Evolutionary conservation across 2,329 filamentous ascomycete species (phyloP), one percentile per base, ranked within the genome.

Genomic region (Whalleya microplaca): DNA sequence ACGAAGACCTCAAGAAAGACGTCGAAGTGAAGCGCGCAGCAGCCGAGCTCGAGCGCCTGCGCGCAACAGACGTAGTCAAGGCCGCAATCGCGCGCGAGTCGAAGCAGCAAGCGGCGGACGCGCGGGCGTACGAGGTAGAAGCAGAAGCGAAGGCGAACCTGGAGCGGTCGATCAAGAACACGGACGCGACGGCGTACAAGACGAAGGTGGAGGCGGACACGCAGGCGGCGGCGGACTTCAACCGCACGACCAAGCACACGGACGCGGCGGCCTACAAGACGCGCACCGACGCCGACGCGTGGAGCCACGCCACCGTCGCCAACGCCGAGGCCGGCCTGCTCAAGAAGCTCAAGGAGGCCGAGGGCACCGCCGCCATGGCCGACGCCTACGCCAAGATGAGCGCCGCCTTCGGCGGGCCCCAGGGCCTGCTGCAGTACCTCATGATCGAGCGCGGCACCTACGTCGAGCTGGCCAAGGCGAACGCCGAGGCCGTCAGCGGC

Each of bases 371-470:
- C 0, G 89, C 90, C 66, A 91, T 92, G 85, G 90, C 91, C 1
- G 86, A 88, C 53, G 91, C 90, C n/a, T 96, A 95, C 73, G 80
- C 79, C 61, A 85, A 87, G 66, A 81, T 96, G 68, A 80, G 87
- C 2, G 74, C 81, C 1, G 90, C 90, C 0, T 86, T 96, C 45
- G 91, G 91, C 57, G 91, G 92, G 0, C 89, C 92, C 2, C 82
- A 87, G 37, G 90, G 89, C 27, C 80, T 96, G 55, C 79, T 96
- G 66, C 88, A 93, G 72, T 94, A 90, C 79, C 83, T 94, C 75
- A 96, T 96, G 92, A 86, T 96, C 69, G 88, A 93, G 76, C 88
- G 88, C 73, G 88, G 88, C 65, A 90, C 88, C 0, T 94, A 91
- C 72, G 84, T 90, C 69, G 83, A 87, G 65, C 83, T 96, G 48